phyloP scores from a whole-genome alignment of 1,139 yeast genomes.

The Nakaseomyces uthaithaninus region DNA sequence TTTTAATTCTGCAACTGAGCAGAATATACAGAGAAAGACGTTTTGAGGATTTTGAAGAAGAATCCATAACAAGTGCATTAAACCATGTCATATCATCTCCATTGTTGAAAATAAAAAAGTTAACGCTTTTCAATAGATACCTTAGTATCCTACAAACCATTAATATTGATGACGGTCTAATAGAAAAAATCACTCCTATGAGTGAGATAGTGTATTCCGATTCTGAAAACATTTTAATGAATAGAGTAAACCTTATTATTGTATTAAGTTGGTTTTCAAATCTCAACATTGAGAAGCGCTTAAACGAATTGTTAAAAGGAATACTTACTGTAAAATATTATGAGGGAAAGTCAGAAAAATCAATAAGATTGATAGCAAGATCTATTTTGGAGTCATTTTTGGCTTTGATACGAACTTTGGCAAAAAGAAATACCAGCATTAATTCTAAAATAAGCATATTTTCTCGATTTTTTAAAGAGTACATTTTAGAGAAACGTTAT shows the following conservation, averaged over 20 bases:
- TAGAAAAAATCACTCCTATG: constrained; percentile 29
- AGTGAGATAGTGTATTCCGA: constrained; percentile 20
- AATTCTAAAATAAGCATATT: constrained; percentile 1
- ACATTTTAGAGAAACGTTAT: neutral
- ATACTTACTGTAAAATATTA: constrained; percentile 11
- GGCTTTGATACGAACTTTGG: neutral
- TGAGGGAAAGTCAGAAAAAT: constrained; percentile 4
- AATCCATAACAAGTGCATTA: constrained; percentile 9
- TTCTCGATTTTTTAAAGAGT: constrained; percentile 1
- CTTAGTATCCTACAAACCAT: constrained; percentile 15
- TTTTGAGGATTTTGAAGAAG: constrained; percentile 26
- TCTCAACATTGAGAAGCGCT: constrained; percentile 20
- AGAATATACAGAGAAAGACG: constrained; percentile 23
- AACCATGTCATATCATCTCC: constrained; percentile 12
- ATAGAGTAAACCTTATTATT: constrained; percentile 26
- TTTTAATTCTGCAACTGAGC: constrained; percentile 20
- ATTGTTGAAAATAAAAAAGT: constrained; percentile 2
- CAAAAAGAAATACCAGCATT: neutral
- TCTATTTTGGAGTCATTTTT: constrained; percentile 7
- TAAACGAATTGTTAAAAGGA: constrained; percentile 20
- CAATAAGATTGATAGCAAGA: constrained; percentile 5
- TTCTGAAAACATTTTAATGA: constrained; percentile 19
- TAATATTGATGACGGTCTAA: constrained; percentile 13
- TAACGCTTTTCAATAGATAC: constrained; percentile 24
- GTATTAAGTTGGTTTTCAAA: constrained; percentile 19